Evolutionary conservation across 495 filamentous ascomycete species (phyloP).

Genomic region (Aspergillus sparsus): DNA sequence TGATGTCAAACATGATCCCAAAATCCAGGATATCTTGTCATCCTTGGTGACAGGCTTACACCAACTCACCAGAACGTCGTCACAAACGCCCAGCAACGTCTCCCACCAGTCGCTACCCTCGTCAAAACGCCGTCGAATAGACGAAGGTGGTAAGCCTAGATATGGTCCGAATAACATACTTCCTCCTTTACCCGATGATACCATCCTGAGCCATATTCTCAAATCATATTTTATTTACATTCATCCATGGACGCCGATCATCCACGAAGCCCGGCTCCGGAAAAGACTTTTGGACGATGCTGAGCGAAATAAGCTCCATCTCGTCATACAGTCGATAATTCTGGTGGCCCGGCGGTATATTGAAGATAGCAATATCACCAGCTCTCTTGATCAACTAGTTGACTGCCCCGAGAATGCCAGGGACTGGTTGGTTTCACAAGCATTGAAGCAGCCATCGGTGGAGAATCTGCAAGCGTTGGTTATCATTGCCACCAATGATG

Average conservation of each 20-base stretch:
- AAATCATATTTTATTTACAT: constrained; percentile 34
- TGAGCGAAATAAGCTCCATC: constrained; percentile 20
- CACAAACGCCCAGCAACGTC: not conserved
- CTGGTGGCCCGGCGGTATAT: constrained; percentile 30
- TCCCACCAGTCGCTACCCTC: not conserved
- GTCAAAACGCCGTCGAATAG: not conserved
- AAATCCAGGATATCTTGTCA: not conserved
- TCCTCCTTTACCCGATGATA: constrained; percentile 20
- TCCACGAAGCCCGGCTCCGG: constrained; percentile 36
- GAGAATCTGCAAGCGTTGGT: constrained; percentile 42
- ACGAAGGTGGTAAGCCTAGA: not conserved
- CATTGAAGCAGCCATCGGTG: constrained; percentile 37
- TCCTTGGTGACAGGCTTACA: constrained; percentile 8
- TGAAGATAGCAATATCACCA: not conserved
- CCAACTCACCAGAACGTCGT: not conserved
- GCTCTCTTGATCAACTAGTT: not conserved
- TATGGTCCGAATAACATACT: not conserved
- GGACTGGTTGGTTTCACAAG: constrained; percentile 26
- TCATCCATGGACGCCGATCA: constrained; percentile 44
- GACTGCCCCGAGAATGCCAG: constrained; percentile 18
- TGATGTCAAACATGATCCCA: constrained; percentile 4
- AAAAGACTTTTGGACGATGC: constrained; percentile 19
- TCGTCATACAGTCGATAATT: constrained; percentile 39
- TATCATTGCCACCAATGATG: constrained; percentile 35
- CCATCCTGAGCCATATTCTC: constrained; percentile 27